Evolutionary conservation across 768 basidiomycete genomes (phyloP), one percentile per base, ranked within the genome.

Genomic region (Rhizopogon vulgaris): DNA sequence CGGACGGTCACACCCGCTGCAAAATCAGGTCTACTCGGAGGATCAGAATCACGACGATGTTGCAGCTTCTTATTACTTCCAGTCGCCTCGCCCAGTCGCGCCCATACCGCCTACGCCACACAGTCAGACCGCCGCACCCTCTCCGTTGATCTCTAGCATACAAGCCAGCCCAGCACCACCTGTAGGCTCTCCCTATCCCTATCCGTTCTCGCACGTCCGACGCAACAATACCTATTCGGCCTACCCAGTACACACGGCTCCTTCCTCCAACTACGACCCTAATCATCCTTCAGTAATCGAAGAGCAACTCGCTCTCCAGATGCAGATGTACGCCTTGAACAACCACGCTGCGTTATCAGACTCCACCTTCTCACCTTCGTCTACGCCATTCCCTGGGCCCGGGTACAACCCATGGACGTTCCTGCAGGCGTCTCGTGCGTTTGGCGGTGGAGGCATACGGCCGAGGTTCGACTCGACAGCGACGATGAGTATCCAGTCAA

Each of bases 71-170:
- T 85, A 83, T 0, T 85, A 83, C 60, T 70, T 81, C 18, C 77
- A 75, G 25, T 77, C 81, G 1, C 72, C 78, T 3, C 81, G 88
- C 0, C 87, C 86, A 0, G 79, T 82, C 52, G 88, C 86, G 0
- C 89, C 89, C 15, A 77, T 90, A 38, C 88, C 89, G 0, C 87
- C 89, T 0, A 90, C 89, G 0, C 88, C 87, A 3, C 85, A 86
- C 51, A 84, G 79, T 45, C 83, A 86, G 52, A 86, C 85, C 0
- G 78, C 84, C 5, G 84, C 85, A 1, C 84, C 85, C 0, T 84
- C 86, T 0, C 32, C 32, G 0, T 32, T 32, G 32, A 32, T 32
- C 50, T 53, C 2, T 1, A 75, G 73, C 38, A 73, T 72, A 52
- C 78, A 78, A 42, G 73, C 71, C 12, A 83, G 79, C 55, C 80